Conservation (phyloP, 108 stramenopile species). For the Fragilaria crotonensis region DNA sequence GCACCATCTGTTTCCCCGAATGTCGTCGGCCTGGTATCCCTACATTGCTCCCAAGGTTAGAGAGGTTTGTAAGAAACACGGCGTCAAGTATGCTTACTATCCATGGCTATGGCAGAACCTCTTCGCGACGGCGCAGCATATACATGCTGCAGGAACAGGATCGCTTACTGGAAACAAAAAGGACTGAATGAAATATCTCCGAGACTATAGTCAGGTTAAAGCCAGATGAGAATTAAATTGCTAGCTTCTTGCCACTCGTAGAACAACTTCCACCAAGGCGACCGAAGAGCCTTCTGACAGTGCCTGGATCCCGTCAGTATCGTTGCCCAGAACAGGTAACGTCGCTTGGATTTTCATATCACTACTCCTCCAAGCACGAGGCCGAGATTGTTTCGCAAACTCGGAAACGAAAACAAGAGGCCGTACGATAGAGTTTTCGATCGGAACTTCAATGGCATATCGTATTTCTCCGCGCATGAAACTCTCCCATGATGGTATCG, state of each 20-base stretch:
- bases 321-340: slow-evolving; percentile 51
- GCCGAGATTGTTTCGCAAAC: slow-evolving; percentile 56
- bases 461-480: slow-evolving; percentile 61
- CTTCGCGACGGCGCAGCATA: slow-evolving; percentile 66
- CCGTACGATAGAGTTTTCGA: slow-evolving; percentile 9
- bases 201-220: too few species aligned
- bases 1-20: slow-evolving; percentile 91
- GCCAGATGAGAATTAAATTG: too few species aligned
- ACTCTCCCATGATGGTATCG: slow-evolving; percentile 48
- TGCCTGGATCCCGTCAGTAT: background rate
- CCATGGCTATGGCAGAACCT: slow-evolving; percentile 80
- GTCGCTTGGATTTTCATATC: slow-evolving; percentile 71
- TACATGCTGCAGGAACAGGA: slow-evolving; percentile 74
- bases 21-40: slow-evolving; percentile 92
- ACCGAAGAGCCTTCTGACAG: background rate
- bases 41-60: slow-evolving; percentile 95
- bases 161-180: background rate
- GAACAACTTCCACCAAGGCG: background rate
- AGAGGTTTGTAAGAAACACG: slow-evolving; percentile 87
- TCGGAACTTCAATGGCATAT: slow-evolving; percentile 50
- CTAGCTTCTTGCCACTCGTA: too few species aligned
- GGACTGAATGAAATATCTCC: too few species aligned
- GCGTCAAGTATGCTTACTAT: slow-evolving; percentile 85
- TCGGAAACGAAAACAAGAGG: slow-evolving; percentile 41
- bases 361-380: slow-evolving; percentile 67